Base-by-base conservation (phyloP, 169 alveolate genomes). In the Plasmodium relictum region DNA sequence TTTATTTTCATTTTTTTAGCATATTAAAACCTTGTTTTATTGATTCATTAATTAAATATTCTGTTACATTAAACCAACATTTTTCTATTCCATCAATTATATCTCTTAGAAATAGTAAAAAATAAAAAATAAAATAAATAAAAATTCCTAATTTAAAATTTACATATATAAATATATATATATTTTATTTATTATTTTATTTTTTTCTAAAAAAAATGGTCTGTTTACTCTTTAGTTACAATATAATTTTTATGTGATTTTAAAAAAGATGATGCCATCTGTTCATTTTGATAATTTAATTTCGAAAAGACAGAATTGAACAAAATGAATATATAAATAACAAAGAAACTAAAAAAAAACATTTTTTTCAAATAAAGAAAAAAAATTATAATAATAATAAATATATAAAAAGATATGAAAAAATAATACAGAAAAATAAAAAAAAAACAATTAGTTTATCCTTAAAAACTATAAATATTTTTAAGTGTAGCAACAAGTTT, bases 271-370 rank as follows among this genome's bases (percentile, higher is more conserved):
- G 54, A 18, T 56, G 89, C 89, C 24, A 78, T 22, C 58, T 78
- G 80, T 44, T 78, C 89, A 54, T 78, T 78, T 66, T 65, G 80
- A 56, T 65, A 78, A 62, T 78, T 66, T 69, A 78, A 58, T 41
- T 78, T 78, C 65, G 89, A 78, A 65, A 66, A 65, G 89, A 78
- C 89, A 78, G 16, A 70, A 42, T 78, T 78, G 50, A 18, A 70
- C 76, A 66, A 66, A 65, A 58, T 4, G 45, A 74, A 66, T 58
- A 54, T 52, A 59, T 50, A 41, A 66, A 74, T 24, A 59, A 41
- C 31, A 78, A 78, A 65, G 66, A 78, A 26, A 78, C 65, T 63
- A 76, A 63, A 62, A 65, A 78, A 78, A 78, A 63, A 41, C 74
- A 65, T 65, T 68, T 65, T 78, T 14, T 58, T 65, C 71, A 24